Evolutionary conservation across 371 early-diverging fungal genomes (phyloP), one percentile per base, ranked within the genome.

Genomic region (Mucor irregularis): DNA sequence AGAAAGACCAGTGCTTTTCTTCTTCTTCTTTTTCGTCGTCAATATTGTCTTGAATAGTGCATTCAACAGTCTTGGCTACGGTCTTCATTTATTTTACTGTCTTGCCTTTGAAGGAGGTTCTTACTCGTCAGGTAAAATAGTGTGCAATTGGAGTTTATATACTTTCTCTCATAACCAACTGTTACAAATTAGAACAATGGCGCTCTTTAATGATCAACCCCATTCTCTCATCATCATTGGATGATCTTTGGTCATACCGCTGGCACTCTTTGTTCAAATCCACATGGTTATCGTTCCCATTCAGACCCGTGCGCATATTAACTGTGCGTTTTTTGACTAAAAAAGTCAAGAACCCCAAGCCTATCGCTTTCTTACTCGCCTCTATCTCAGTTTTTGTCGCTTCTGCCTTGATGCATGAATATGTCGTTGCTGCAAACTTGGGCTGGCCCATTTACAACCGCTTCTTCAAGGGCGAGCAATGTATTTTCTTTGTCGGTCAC

Each of bases 271-370:
- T 71, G 0, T 62, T 73, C 26, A 71, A 68, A 45, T 51, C 62
- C 1, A 69, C 74, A 1, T 77, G 77, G 77, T 50, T 73, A 5
- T 68, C 77, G 0, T 56, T 77, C 21, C 72, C 71, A 13, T 77
- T 69, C 49, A 56, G 69, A 4, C 74, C 77, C 4, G 62, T 61
- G 0, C 74, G 74, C 22, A 61, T 60, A 3, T 25, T 68, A 8
- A 29, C 58, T 2, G 53, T 49, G 21, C 71, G 70, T 42, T 16
- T 51, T 0, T 45, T 72, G 6, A 52, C 58, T 16, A 75, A 72
- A 28, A 26, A 28, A 8, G 46, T 61, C 43, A 72, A 58, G 37
- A 58, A 73, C 14, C 55, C 70, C 5, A 47, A 49, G 5, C 34
- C 53, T 0, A 44, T 71, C 11, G 34, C 51, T 16, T 64, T 55